These are phyloP conservation scores for Fusarium zealandicum DNA, from an alignment of 2,329 filamentous ascomycete genomes.

Conservation along the genomic window DNA sequence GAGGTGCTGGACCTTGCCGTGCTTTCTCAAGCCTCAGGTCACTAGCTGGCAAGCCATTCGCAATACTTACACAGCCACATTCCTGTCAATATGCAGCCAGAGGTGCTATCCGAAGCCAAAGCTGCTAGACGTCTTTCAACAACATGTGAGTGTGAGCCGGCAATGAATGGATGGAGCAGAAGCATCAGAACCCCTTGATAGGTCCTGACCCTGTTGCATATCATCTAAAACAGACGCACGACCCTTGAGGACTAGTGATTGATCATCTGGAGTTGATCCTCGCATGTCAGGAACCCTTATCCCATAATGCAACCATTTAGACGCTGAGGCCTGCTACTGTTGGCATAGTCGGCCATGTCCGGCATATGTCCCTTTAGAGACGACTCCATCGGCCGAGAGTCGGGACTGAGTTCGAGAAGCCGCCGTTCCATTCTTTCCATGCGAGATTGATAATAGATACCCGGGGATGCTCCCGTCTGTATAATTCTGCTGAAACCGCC, in stretches of 20 bases:
- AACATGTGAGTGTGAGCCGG: neutral
- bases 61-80: neutral
- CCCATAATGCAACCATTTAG: neutral
- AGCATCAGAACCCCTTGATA: neutral
- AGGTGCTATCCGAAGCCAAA: too few relatives aligned
- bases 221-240: slow-evolving; percentile 1
- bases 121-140: neutral
- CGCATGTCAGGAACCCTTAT: slow-evolving; percentile 22
- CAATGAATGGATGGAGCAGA: neutral
- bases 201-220: neutral
- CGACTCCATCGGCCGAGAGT: slow-evolving; percentile 36
- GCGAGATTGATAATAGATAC: too few relatives aligned
- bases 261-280: slow-evolving; percentile 7
- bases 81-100: neutral
- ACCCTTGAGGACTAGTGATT: neutral
- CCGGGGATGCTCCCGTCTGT: neutral
- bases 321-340: neutral
- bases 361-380: slow-evolving; percentile 1
- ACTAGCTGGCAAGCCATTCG: neutral
- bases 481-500: too few relatives aligned
- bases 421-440: too few relatives aligned
- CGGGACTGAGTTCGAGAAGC: slow-evolving; percentile 15
- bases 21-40: neutral
- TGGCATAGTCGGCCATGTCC: slow-evolving; percentile 3
- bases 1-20: neutral